Conservation (phyloP, 768 basidiomycete genomes). For the Lactarius psammicola region DNA sequence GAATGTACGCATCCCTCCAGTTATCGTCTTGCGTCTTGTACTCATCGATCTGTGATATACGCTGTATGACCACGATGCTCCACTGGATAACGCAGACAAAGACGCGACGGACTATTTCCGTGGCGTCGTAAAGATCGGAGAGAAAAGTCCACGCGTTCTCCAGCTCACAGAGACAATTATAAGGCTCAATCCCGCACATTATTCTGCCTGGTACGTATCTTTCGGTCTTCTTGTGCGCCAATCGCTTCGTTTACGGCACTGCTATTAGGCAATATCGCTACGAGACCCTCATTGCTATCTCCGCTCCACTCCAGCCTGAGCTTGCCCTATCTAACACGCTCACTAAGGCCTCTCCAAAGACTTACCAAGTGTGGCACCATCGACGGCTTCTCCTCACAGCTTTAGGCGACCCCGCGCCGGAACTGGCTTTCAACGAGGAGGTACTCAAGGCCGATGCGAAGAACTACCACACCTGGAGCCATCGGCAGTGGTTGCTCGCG, state of each 20-base stretch:
- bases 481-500: constrained; percentile 91
- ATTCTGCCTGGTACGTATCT: constrained; percentile 82
- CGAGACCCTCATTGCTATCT: constrained; percentile 70
- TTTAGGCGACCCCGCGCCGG: constrained; percentile 53
- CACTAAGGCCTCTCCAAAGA: constrained; percentile 82
- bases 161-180: constrained; percentile 88
- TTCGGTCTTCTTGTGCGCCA: constrained; percentile 1
- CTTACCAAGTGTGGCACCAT: constrained; percentile 98
- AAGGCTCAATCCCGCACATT: constrained; percentile 91
- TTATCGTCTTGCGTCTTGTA: constrained; percentile 20
- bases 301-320: constrained; percentile 71
- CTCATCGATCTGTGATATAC: constrained; percentile 26
- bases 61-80: constrained; percentile 12
- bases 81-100: constrained; percentile 55
- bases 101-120: constrained; percentile 94
- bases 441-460: constrained; percentile 78
- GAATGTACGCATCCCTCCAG: constrained; percentile 63
- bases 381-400: constrained; percentile 69
- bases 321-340: constrained; percentile 84
- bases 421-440: constrained; percentile 76
- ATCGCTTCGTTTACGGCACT: constrained; percentile 6
- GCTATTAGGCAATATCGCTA: constrained; percentile 88
- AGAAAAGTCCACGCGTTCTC: constrained; percentile 79
- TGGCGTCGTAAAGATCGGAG: constrained; percentile 70
- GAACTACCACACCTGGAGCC: constrained; percentile 99